These are phyloP conservation scores for Fusarium sp. DNA, from an alignment of 2,329 filamentous ascomycete species.

Conservation along the genomic window DNA sequence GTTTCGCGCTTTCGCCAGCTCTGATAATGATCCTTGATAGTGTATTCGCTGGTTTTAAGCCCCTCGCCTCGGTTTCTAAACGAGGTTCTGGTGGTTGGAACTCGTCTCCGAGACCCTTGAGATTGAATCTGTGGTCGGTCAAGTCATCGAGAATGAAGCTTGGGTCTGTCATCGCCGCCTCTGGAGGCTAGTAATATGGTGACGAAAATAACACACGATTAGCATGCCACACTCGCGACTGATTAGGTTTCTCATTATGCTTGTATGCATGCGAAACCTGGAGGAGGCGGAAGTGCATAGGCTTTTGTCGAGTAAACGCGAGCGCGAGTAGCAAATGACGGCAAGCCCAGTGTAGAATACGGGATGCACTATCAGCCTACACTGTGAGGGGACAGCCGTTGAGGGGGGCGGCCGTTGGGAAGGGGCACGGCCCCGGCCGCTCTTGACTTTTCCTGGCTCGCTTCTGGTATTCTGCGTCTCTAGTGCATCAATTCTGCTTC, in stretches of 20 bases:
- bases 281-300: constrained; percentile 34
- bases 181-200: constrained; percentile 39
- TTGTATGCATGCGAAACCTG: constrained; percentile 47
- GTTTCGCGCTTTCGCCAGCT: constrained; percentile 36
- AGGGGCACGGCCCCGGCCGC: constrained; percentile 48
- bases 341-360: constrained; percentile 28
- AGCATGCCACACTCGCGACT: constrained; percentile 40
- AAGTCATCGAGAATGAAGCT: constrained; percentile 23
- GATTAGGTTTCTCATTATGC: constrained; percentile 47
- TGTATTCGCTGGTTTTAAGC: constrained; percentile 23
- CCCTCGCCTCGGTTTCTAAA: constrained; percentile 18
- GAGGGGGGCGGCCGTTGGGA: constrained; percentile 48
- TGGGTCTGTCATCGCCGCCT: constrained; percentile 29
- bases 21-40: constrained; percentile 31
- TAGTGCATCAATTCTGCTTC: constrained; percentile 31
- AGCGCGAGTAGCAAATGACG: neutral
- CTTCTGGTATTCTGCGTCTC: constrained; percentile 34
- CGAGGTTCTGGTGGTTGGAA: constrained; percentile 6
- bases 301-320: constrained; percentile 19
- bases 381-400: constrained; percentile 46
- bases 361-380: constrained; percentile 20
- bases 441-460: constrained; percentile 44
- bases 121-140: constrained; percentile 13
- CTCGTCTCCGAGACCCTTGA: constrained; percentile 8
- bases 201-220: constrained; percentile 50